phyloP scores from a whole-genome alignment of 164 flowering plant genomes.

The Annona cherimola region DNA sequence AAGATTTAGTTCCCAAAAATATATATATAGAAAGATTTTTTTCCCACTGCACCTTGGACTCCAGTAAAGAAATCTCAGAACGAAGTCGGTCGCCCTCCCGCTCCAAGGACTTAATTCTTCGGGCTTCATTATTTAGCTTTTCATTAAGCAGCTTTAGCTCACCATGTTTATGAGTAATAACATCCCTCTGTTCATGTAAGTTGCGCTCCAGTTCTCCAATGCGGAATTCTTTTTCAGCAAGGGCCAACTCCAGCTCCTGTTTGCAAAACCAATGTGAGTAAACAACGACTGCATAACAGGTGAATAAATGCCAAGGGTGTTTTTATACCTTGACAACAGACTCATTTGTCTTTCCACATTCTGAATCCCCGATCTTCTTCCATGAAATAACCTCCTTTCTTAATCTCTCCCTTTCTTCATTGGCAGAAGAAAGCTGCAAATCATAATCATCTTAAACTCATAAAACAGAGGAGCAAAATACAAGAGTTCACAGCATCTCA shows the following conservation, averaged over 20 bases:
- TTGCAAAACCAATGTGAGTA: slow-evolving; percentile 7
- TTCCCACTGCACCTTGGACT: slow-evolving; percentile 66
- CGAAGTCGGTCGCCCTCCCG: slow-evolving; percentile 89
- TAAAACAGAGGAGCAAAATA: neutral
- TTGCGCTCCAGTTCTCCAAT: slow-evolving; percentile 58
- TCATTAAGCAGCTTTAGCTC: slow-evolving; percentile 73
- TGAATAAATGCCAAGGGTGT: neutral
- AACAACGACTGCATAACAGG: neutral
- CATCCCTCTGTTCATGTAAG: slow-evolving; percentile 48
- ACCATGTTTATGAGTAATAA: slow-evolving; percentile 44
- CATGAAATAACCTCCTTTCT: slow-evolving; percentile 35
- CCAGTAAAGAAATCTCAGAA: slow-evolving; percentile 79
- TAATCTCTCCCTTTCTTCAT: slow-evolving; percentile 67
- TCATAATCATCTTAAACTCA: neutral
- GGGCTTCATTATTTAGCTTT: slow-evolving; percentile 61
- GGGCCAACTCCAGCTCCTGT: slow-evolving; percentile 70
- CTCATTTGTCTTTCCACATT: slow-evolving; percentile 25
- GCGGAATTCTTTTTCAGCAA: slow-evolving; percentile 51
- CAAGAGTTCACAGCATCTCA: neutral
- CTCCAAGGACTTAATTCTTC: slow-evolving; percentile 77
- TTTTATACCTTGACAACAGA: slow-evolving; percentile 45
- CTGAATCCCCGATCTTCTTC: slow-evolving; percentile 47
- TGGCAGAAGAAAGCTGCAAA: slow-evolving; percentile 57
- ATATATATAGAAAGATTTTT: neutral
- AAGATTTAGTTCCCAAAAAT: neutral